phyloP scores from a whole-genome alignment of 2,329 filamentous ascomycete species.

The Fusarium incarnatum region DNA sequence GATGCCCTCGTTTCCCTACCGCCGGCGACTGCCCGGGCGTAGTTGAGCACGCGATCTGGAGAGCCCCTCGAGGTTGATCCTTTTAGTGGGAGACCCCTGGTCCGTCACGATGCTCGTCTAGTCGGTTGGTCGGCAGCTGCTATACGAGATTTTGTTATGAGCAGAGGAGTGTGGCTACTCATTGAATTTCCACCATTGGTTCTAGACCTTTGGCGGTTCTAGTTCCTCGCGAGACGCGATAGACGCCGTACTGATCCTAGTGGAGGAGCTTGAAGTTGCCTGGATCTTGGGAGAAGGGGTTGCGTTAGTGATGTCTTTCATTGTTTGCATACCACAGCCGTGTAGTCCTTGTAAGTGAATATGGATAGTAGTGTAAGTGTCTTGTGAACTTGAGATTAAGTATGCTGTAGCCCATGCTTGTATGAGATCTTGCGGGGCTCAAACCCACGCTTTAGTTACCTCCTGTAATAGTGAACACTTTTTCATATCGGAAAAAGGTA shows the following conservation, averaged over 20 bases:
- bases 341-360: not conserved
- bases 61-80: slow-evolving; percentile 47
- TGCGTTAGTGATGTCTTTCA: slow-evolving; percentile 45
- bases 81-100: slow-evolving; percentile 40
- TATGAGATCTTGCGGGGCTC: slow-evolving; percentile 66
- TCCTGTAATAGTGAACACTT: slow-evolving; percentile 61
- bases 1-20: slow-evolving; percentile 41
- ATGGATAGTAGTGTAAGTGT: not conserved
- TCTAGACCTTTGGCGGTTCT: slow-evolving; percentile 50
- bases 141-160: slow-evolving; percentile 50
- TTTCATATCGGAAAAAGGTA: slow-evolving; percentile 44
- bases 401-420: slow-evolving; percentile 64
- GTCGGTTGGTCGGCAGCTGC: slow-evolving; percentile 33
- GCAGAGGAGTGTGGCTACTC: slow-evolving; percentile 50
- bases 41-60: slow-evolving; percentile 45
- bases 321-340: slow-evolving; percentile 44
- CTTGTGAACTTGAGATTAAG: slow-evolving; percentile 58
- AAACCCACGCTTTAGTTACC: slow-evolving; percentile 57
- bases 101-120: slow-evolving; percentile 48
- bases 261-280: slow-evolving; percentile 50
- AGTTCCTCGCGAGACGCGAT: slow-evolving; percentile 19
- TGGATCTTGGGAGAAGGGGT: slow-evolving; percentile 8
- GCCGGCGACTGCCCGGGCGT: slow-evolving; percentile 27
- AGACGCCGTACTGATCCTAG: slow-evolving; percentile 46
- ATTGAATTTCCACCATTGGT: slow-evolving; percentile 51